Percentiles rank a stretch among this genome's conserved stretches.
Conservation (phyloP, 352 stramenopile species). For the Phytophthora sojae region DNA sequence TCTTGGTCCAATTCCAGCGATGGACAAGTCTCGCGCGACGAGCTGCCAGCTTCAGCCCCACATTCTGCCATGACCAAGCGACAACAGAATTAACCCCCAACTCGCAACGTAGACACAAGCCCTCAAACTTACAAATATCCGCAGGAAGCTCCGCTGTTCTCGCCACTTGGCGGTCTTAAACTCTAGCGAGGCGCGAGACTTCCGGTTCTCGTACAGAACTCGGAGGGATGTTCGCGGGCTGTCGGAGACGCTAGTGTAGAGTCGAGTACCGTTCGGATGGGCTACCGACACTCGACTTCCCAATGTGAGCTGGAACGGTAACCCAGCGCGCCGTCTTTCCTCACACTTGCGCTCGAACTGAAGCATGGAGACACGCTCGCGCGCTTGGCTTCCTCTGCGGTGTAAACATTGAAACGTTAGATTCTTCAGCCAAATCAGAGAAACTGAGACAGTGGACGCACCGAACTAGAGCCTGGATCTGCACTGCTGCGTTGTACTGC, state of each 20-base stretch:
- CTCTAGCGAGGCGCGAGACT: conserved; percentile 41
- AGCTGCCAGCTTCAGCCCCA: conserved; percentile 41
- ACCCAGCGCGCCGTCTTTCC: conserved; percentile 33
- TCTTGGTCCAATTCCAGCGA: conserved; percentile 44
- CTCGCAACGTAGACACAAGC: background rate
- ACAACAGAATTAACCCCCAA: background rate
- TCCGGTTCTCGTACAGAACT: conserved; percentile 52
- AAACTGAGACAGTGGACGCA: conserved; percentile 20
- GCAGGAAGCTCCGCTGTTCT: conserved; percentile 57
- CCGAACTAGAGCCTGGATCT: conserved; percentile 69
- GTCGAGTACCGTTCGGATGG: background rate
- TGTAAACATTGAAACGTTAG: background rate
- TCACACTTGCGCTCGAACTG: conserved; percentile 63
- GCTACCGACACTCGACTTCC: conserved; percentile 39
- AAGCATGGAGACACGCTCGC: conserved; percentile 57
- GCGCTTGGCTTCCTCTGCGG: conserved; percentile 56
- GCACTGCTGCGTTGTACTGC: conserved; percentile 44
- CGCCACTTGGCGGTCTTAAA: conserved; percentile 56
- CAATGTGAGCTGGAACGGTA: conserved; percentile 54
- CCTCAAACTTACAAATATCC: conserved; percentile 51
- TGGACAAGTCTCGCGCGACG: conserved; percentile 34
- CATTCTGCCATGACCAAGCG: conserved; percentile 31
- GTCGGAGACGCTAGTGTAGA: background rate
- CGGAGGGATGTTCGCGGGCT: conserved; percentile 33
- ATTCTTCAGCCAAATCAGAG: background rate